Evolutionary conservation across 2,329 filamentous ascomycete genomes (phyloP), one percentile per base, ranked within the genome.

Genomic region (Fusarium burgessii): DNA sequence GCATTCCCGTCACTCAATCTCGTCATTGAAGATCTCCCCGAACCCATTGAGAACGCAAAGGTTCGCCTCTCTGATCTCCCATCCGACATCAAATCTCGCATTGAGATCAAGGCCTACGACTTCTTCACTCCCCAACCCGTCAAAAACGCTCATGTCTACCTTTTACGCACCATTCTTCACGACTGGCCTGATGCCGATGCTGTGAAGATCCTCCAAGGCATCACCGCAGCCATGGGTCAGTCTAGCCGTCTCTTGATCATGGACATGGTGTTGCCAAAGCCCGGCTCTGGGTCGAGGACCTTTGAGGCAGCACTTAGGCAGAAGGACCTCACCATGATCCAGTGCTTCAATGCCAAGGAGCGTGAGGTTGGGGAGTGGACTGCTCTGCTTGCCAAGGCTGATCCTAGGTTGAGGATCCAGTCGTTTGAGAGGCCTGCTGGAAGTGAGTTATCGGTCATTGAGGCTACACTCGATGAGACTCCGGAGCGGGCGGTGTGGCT

Each of bases 121-220:
- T 81, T 81, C 46, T 81, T 81, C 58, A 58, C 77, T 9, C 50
- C 63, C 1, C 79, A 81, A 27, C 80, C 80, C 3, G 49, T 76
- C 8, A 64, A 71, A 11, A 61, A 55, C 8, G 75, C 79, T 6
- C 74, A 79, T n/a, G 70, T 80, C 2, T 80, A 80, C 42, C 77
- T 75, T 17, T 36, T 80, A 4, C 77, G 78, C 17, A 77, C 75
- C 11, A 74, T 80, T 18, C 54, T 80, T 0, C 79, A 81, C 36
- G 78, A 81, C 63, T 81, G 79, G 80, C 77, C 79, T 1, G 78
- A 81, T n/a, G 74, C 77, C 1, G 78, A 79, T 41, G 78, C 77
- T 6, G 49, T 79, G 33, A 63, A 66, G 29, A 81, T 81, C 14
- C 62, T 80, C 4, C 56, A 60, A n/a, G 42, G 52, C 7, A 54